These are phyloP conservation scores for Blastobotrys elegans DNA, from an alignment of 1,139 yeast genomes.

Conservation along the genomic window DNA sequence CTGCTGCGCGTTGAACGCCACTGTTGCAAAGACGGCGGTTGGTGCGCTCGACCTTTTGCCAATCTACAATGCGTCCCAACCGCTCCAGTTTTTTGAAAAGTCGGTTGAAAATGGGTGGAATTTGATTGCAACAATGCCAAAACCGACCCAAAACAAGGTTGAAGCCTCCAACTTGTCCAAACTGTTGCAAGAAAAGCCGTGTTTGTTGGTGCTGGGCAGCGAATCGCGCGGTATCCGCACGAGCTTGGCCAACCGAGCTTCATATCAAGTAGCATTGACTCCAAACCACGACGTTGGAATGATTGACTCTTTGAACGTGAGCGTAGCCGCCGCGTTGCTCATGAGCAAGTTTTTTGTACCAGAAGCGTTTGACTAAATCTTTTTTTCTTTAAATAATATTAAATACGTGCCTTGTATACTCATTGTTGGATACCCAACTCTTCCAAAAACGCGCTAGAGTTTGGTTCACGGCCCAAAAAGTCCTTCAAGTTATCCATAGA, in stretches of 20 bases:
- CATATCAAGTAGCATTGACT: conserved; percentile 53
- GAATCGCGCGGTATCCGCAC: conserved; percentile 82
- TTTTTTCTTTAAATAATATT: not conserved
- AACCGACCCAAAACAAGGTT: conserved; percentile 28
- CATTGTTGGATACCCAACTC: conserved; percentile 35
- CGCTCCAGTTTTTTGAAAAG: conserved; percentile 57
- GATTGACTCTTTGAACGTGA: conserved; percentile 81
- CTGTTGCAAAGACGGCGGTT: conserved; percentile 73
- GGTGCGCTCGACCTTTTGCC: conserved; percentile 82
- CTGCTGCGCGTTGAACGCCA: conserved; percentile 71
- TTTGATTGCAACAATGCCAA: conserved; percentile 54
- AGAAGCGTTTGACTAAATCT: conserved; percentile 19
- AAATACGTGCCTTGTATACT: not conserved
- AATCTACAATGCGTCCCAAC: conserved; percentile 52
- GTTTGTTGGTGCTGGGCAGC: conserved; percentile 71
- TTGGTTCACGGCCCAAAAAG: conserved; percentile 72
- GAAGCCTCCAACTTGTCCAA: conserved; percentile 42
- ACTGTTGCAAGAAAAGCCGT: conserved; percentile 49
- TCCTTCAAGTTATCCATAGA: conserved; percentile 60
- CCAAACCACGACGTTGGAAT: conserved; percentile 27
- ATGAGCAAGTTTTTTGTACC: conserved; percentile 41
- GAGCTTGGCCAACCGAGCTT: conserved; percentile 56
- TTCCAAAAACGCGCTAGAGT: conserved; percentile 60
- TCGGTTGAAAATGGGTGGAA: conserved; percentile 63
- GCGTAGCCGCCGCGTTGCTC: conserved; percentile 78